Evolutionary conservation across 129 eudicot genomes (phyloP).

Genomic region (Flaveria linearis): DNA sequence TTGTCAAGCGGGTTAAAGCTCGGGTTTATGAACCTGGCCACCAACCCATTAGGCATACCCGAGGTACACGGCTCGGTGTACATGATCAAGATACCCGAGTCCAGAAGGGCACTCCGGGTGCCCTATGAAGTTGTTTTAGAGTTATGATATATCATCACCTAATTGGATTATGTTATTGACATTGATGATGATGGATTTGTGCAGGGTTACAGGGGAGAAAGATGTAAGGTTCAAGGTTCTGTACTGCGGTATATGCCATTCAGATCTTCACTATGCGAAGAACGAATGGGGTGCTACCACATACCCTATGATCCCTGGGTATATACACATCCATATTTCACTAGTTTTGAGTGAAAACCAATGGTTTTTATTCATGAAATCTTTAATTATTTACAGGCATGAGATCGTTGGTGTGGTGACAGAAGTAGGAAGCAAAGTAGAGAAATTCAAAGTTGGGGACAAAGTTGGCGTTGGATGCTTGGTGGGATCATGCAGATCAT

Average conservation of each 20-base stretch:
- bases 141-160: neutral
- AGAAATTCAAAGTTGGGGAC: conserved; percentile 65
- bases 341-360: neutral
- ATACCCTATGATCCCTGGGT: conserved; percentile 48
- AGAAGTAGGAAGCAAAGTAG: conserved; percentile 70
- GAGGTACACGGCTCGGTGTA: too few species aligned
- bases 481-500: conserved; percentile 63
- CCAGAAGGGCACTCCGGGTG: too few species aligned
- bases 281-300: conserved; percentile 53
- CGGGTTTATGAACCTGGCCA: too few species aligned
- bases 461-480: conserved; percentile 80
- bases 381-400: conserved; percentile 39
- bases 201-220: conserved; percentile 37
- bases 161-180: neutral
- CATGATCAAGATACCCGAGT: too few species aligned
- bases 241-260: conserved; percentile 42
- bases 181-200: neutral
- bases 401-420: conserved; percentile 73
- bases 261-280: conserved; percentile 56
- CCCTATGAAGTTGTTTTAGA: too few species aligned
- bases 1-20: too few species aligned
- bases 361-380: neutral
- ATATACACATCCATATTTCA: conserved; percentile 9
- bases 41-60: too few species aligned
- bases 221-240: conserved; percentile 35